Conservation (phyloP, 164 flowering plant species). For the Amborella trichopoda region DNA sequence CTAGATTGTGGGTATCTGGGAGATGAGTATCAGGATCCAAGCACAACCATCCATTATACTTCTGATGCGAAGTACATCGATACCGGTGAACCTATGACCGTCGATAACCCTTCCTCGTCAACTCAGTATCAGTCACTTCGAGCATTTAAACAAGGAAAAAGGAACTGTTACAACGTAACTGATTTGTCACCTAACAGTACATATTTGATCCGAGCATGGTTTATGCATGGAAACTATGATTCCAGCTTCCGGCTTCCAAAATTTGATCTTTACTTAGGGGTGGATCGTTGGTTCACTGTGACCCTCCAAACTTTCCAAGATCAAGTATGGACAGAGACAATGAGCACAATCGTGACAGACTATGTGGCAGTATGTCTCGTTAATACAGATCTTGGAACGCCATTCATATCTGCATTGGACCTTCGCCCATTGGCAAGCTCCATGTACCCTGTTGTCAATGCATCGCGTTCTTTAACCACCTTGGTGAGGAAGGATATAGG, state of each 20-base stretch:
- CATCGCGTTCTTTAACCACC: too few species aligned
- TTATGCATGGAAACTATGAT: conserved; percentile 16
- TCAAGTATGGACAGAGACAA: conserved; percentile 15
- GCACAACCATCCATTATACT: too few species aligned
- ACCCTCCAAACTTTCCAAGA: conserved; percentile 5
- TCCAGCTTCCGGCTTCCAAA: conserved; percentile 8
- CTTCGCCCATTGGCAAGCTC: too few species aligned
- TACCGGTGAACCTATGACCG: not conserved
- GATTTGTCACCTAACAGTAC: not conserved
- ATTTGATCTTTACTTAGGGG: conserved; percentile 32
- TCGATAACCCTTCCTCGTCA: not conserved
- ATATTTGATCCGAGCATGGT: conserved; percentile 2
- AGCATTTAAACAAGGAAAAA: not conserved
- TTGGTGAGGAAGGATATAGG: too few species aligned
- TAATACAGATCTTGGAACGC: conserved; percentile 22
- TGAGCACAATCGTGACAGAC: conserved; percentile 7
- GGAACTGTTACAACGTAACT: not conserved
- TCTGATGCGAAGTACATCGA: not conserved
- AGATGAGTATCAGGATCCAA: too few species aligned
- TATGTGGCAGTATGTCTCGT: conserved; percentile 25
- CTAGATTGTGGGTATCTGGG: too few species aligned
- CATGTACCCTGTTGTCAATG: too few species aligned
- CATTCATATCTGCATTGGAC: conserved; percentile 34
- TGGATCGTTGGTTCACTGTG: conserved; percentile 19
- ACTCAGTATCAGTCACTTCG: not conserved